Percentiles rank a stretch among this genome's conserved stretches.
Conservation (phyloP, 345 rosid species). For the Hibiscus syriacus region DNA sequence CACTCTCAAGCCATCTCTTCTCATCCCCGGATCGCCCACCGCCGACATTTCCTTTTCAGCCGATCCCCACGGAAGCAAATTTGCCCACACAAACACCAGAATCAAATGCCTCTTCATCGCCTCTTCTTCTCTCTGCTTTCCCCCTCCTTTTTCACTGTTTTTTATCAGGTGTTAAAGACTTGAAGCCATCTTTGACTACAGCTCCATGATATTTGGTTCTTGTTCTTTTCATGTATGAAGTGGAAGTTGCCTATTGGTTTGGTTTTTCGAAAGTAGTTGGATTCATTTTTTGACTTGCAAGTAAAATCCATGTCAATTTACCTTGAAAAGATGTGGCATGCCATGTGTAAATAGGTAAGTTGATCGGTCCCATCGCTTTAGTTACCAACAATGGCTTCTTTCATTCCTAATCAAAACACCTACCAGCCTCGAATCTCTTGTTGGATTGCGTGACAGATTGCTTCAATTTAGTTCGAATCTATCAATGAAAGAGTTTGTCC, state of each 20-base stretch:
- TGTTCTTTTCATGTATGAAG: neutral
- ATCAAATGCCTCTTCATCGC: conserved; percentile 17
- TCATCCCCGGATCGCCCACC: conserved; percentile 82
- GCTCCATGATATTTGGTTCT: neutral
- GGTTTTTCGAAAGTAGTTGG: neutral
- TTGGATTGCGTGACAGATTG: too few relatives aligned
- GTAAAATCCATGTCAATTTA: neutral
- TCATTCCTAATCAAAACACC: neutral
- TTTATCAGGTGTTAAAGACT: neutral
- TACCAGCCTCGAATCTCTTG: too few relatives aligned
- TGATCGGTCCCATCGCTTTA: neutral
- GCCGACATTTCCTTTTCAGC: conserved; percentile 28
- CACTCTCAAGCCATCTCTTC: conserved; percentile 59
- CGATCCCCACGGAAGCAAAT: conserved; percentile 17
- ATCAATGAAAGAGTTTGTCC: too few relatives aligned
- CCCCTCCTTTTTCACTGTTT: neutral
- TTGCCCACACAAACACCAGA: conserved; percentile 13
- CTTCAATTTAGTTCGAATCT: too few relatives aligned
- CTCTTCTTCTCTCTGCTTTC: neutral
- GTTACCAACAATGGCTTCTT: neutral
- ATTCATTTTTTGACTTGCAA: neutral
- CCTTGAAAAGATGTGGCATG: neutral
- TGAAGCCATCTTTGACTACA: neutral
- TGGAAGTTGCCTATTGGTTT: neutral
- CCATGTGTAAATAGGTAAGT: neutral